Percentiles rank a stretch among this genome's conserved stretches.
phyloP scores from a whole-genome alignment of 495 filamentous ascomycete genomes.

The Penicillium chermesinum region DNA sequence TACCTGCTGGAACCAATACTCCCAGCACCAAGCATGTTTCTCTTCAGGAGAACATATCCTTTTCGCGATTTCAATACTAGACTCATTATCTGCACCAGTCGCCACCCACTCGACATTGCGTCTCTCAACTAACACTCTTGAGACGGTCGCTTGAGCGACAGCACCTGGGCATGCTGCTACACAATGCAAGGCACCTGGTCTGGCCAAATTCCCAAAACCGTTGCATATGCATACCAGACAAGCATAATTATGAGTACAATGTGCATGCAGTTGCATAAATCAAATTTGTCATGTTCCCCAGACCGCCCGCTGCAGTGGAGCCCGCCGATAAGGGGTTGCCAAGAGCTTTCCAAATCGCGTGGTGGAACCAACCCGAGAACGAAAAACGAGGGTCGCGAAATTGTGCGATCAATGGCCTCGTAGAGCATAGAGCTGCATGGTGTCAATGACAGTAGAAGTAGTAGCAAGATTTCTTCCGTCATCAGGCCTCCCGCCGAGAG shows the following conservation, averaged over 20 bases:
- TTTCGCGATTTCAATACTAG: slow-evolving; percentile 26
- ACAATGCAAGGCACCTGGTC: not conserved
- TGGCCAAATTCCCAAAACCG: too few relatives aligned
- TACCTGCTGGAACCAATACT: slow-evolving; percentile 48
- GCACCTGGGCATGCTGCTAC: not conserved
- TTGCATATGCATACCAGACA: too few relatives aligned
- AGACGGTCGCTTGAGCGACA: slow-evolving; percentile 28
- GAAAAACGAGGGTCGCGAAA: not conserved
- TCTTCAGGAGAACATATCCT: slow-evolving; percentile 41
- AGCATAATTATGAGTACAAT: too few relatives aligned
- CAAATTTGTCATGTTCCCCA: not conserved
- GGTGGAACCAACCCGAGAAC: not conserved
- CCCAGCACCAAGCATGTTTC: slow-evolving; percentile 49
- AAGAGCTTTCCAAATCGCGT: not conserved
- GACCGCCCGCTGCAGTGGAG: too few relatives aligned
- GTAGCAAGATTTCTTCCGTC: too few relatives aligned
- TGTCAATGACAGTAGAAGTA: too few relatives aligned
- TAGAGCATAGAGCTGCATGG: too few relatives aligned
- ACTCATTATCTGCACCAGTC: slow-evolving; percentile 23
- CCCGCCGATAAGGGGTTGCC: not conserved
- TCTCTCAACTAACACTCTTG: slow-evolving; percentile 41
- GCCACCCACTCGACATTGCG: slow-evolving; percentile 19
- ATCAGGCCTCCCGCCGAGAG: too few relatives aligned
- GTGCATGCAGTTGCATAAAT: too few relatives aligned
- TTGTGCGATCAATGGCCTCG: too few relatives aligned